These are phyloP conservation scores for Triadica sebifera DNA, from an alignment of 345 rosid species.

Conservation along the genomic window DNA sequence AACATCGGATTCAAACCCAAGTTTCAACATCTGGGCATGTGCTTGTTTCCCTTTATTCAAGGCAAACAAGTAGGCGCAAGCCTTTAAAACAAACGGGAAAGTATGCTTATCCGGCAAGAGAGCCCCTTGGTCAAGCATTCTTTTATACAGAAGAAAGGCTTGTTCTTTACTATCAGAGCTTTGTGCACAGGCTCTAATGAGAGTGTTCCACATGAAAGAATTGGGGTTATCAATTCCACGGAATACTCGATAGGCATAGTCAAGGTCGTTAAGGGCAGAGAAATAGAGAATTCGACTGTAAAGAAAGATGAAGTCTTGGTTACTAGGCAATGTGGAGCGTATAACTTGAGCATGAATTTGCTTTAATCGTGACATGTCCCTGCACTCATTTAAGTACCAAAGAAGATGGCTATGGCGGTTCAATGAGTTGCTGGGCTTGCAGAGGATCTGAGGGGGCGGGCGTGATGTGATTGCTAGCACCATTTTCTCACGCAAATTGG, in stretches of 20 bases:
- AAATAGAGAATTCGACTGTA: constrained; percentile 60
- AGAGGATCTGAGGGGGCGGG: constrained; percentile 36
- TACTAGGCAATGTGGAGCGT: constrained; percentile 46
- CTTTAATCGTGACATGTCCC: constrained; percentile 55
- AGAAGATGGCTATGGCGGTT: constrained; percentile 42
- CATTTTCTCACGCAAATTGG: constrained; percentile 21
- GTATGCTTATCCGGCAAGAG: constrained; percentile 67
- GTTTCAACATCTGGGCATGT: constrained; percentile 64
- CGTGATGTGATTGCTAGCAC: constrained; percentile 30
- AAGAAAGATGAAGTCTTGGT: constrained; percentile 46
- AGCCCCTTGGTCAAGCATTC: constrained; percentile 54
- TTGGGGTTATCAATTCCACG: constrained; percentile 42
- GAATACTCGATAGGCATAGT: constrained; percentile 55
- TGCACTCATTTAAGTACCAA: constrained; percentile 39
- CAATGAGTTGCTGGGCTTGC: constrained; percentile 18
- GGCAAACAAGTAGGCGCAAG: constrained; percentile 65
- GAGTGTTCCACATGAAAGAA: constrained; percentile 87
- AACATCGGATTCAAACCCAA: constrained; percentile 57
- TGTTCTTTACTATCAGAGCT: constrained; percentile 48
- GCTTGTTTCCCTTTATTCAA: constrained; percentile 62
- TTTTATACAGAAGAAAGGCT: constrained; percentile 44
- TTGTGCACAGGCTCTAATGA: constrained; percentile 64
- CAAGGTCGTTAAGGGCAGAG: constrained; percentile 44
- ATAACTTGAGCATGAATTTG: constrained; percentile 71
- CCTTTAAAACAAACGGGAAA: constrained; percentile 79